Percentiles rank a stretch among this genome's conserved stretches.
Conservation (phyloP, 257 asterid genomes). For the Solanum ossicruentum region DNA sequence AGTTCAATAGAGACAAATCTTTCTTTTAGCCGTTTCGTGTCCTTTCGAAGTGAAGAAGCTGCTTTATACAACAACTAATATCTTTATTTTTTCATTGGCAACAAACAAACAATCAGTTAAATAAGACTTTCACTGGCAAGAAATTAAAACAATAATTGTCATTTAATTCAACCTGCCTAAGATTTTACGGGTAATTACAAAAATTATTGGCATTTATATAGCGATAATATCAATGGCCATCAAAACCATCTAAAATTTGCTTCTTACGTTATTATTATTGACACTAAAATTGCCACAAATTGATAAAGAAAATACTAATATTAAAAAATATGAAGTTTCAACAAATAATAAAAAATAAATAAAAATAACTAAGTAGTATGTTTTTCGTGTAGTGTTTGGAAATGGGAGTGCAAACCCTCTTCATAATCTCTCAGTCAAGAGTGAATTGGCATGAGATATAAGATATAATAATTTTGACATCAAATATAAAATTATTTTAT, state of each 20-base stretch:
- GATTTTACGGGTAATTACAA: not conserved
- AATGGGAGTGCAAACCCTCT: not conserved
- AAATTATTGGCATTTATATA: not conserved
- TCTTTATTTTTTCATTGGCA: too few species aligned
- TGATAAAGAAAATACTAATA: not conserved
- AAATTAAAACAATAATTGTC: too few species aligned
- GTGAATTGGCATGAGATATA: too few species aligned
- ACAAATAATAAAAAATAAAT: too few species aligned
- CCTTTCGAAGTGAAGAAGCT: not conserved
- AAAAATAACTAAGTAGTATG: too few species aligned
- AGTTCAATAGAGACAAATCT: not conserved
- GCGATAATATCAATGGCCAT: not conserved
- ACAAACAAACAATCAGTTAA: too few species aligned
- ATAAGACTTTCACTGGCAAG: too few species aligned
- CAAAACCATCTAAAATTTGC: not conserved
- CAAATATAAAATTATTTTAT: too few species aligned
- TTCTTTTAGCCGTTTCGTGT: not conserved
- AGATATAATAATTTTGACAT: too few species aligned
- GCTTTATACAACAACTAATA: not conserved
- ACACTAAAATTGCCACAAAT: not conserved
- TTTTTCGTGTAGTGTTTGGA: not conserved
- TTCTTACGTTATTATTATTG: not conserved
- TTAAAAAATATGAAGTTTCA: too few species aligned
- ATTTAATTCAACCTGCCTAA: not conserved
- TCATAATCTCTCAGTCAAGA: too few species aligned